A percentile compares a stretch with the other conserved stretches of the same genome.
Evolutionary conservation across 1,284 basidiomycete genomes (phyloP).

Genomic region (Volvariella volvacea): DNA sequence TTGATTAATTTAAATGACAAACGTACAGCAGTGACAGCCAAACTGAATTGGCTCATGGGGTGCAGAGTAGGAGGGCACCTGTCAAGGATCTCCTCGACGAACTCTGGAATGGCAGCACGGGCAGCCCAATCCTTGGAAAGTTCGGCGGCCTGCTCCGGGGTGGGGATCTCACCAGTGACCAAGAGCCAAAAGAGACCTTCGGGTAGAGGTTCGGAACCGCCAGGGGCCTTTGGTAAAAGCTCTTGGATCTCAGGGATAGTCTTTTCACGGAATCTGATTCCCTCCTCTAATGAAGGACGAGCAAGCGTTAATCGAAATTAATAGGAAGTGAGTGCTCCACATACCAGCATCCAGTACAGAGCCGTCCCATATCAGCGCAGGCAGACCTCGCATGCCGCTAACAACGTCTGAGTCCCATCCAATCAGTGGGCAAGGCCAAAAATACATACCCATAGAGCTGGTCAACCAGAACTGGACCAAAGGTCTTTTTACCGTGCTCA

Average conservation of each 20-base stretch:
- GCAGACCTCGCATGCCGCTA: conserved; percentile 90
- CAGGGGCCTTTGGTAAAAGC: conserved; percentile 82
- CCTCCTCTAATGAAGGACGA: conserved; percentile 61
- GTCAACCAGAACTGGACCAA: conserved; percentile 87
- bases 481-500: conserved; percentile 84
- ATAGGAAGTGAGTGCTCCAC: conserved; percentile 16
- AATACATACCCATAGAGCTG: conserved; percentile 74
- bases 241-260: conserved; percentile 88
- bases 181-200: conserved; percentile 96
- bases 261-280: conserved; percentile 93
- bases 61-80: conserved; percentile 90
- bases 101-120: conserved; percentile 81
- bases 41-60: conserved; percentile 95
- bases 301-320: conserved; percentile 2
- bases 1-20: conserved; percentile 4
- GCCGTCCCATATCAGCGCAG: conserved; percentile 89
- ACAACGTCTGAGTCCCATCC: conserved; percentile 6
- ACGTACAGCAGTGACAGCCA: conserved; percentile 88
- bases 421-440: background rate
- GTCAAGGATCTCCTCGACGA: conserved; percentile 92
- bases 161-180: conserved; percentile 89
- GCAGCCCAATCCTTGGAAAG: conserved; percentile 92
- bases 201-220: conserved; percentile 86
- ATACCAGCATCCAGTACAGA: conserved; percentile 88
- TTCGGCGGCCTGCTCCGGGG: conserved; percentile 77